phyloP scores from a whole-genome alignment of 139 green algal species.

The Zygnema cylindricum region DNA sequence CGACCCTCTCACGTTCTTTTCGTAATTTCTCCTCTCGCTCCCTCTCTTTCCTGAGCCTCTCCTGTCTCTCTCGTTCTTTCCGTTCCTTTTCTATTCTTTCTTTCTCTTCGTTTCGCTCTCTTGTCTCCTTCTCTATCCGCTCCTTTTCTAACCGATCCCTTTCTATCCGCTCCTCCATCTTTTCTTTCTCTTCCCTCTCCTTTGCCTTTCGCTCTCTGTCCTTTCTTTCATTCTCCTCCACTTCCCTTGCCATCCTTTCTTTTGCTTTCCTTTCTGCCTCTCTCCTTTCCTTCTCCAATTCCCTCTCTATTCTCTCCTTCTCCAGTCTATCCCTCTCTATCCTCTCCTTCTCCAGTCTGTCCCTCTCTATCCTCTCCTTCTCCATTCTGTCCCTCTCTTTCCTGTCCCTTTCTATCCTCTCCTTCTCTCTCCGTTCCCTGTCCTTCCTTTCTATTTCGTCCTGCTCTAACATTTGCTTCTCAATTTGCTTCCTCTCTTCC shows the following conservation, averaged over 20 bases:
- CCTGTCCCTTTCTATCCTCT: not conserved
- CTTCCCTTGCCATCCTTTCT: not conserved
- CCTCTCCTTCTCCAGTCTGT: not conserved
- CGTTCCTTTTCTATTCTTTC: no score
- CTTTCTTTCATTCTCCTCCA: not conserved
- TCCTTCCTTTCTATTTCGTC: not conserved
- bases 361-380: not conserved
- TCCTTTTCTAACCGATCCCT: not conserved
- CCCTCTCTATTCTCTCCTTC: not conserved
- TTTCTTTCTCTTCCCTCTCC: not conserved
- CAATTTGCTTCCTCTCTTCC: not conserved
- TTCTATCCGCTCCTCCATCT: not conserved
- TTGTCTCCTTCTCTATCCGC: not conserved
- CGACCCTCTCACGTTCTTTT: not conserved
- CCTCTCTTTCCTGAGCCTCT: not conserved
- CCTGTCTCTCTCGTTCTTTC: not conserved
- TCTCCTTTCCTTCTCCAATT: not conserved
- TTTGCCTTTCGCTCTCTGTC: not conserved
- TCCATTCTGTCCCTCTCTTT: not conserved
- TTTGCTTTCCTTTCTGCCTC: not conserved
- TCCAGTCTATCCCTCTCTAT: not conserved
- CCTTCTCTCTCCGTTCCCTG: not conserved
- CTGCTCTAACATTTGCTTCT: not conserved
- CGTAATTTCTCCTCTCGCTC: not conserved
- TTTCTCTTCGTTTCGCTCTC: not conserved